phyloP scores from a whole-genome alignment of 73 alveolate genomes.

The Stentor roeselii region DNA sequence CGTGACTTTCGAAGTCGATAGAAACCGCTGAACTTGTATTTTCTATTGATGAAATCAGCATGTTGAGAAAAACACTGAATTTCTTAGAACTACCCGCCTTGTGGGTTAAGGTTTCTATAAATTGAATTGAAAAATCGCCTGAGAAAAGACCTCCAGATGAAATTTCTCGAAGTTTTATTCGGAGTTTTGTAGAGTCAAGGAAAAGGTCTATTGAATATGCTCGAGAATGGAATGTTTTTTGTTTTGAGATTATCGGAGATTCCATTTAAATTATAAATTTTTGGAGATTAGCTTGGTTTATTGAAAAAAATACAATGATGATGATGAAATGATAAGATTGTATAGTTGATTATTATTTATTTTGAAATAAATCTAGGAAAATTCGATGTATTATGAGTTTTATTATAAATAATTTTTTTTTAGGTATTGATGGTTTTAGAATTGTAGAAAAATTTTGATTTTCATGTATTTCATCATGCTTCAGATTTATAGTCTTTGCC shows the following conservation, averaged over 20 bases:
- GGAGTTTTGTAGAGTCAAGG: not conserved
- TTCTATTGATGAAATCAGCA: constrained; percentile 55
- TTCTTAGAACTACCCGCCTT: constrained; percentile 66
- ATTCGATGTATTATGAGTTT: too few relatives aligned
- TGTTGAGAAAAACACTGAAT: constrained; percentile 47
- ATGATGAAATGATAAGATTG: too few relatives aligned
- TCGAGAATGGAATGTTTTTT: not conserved
- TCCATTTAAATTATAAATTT: not conserved
- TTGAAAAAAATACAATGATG: too few relatives aligned
- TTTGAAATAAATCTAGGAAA: too few relatives aligned
- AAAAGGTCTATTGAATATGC: not conserved
- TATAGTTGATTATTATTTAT: too few relatives aligned
- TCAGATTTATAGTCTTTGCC: too few relatives aligned
- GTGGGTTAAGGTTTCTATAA: constrained; percentile 63
- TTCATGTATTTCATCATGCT: too few relatives aligned
- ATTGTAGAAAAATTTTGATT: too few relatives aligned
- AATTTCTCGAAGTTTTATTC: constrained; percentile 18
- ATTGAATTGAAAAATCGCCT: constrained; percentile 46
- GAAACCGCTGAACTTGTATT: constrained; percentile 41
- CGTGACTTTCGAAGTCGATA: constrained; percentile 52
- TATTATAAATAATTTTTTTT: too few relatives aligned
- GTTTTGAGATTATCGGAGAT: not conserved
- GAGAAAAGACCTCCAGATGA: constrained; percentile 25
- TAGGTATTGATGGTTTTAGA: too few relatives aligned
- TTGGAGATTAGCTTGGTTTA: too few relatives aligned